phyloP scores from a whole-genome alignment of 768 basidiomycete genomes.

The Russula ochroleuca region DNA sequence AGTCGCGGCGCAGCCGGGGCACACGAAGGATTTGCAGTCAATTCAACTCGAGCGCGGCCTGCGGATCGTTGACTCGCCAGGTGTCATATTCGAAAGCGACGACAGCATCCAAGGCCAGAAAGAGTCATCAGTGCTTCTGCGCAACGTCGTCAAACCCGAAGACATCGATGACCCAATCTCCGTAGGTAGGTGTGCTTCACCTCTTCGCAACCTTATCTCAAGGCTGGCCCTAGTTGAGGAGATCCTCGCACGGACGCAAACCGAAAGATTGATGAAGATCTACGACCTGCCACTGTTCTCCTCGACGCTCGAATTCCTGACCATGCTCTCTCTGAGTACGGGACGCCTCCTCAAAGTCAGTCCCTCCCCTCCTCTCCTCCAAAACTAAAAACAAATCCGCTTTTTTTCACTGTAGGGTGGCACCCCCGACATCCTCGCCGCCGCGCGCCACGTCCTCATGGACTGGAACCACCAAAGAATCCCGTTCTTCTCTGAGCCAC shows the following conservation, averaged over 20 bases:
- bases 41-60: constrained; percentile 90
- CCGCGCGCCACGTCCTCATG: neutral
- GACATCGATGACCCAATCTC: constrained; percentile 86
- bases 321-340: constrained; percentile 78
- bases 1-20: constrained; percentile 91
- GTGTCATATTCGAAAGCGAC: constrained; percentile 92
- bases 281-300: constrained; percentile 78
- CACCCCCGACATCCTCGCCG: constrained; percentile 1
- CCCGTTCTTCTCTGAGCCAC: constrained; percentile 80
- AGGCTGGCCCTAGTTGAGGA: constrained; percentile 64
- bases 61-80: constrained; percentile 91
- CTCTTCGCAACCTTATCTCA: neutral
- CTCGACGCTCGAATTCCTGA: constrained; percentile 77
- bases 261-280: constrained; percentile 68
- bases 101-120: constrained; percentile 43
- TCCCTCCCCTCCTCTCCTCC: neutral
- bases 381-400: neutral
- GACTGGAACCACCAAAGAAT: constrained; percentile 99
- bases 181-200: constrained; percentile 54
- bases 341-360: constrained; percentile 80
- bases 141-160: constrained; percentile 89
- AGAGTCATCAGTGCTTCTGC: constrained; percentile 60
- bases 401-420: neutral
- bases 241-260: constrained; percentile 70
- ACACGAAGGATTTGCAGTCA: constrained; percentile 88